These are phyloP conservation scores for Stemphylium lycopersici DNA, from an alignment of 2,329 filamentous ascomycete genomes.

Conservation along the genomic window DNA sequence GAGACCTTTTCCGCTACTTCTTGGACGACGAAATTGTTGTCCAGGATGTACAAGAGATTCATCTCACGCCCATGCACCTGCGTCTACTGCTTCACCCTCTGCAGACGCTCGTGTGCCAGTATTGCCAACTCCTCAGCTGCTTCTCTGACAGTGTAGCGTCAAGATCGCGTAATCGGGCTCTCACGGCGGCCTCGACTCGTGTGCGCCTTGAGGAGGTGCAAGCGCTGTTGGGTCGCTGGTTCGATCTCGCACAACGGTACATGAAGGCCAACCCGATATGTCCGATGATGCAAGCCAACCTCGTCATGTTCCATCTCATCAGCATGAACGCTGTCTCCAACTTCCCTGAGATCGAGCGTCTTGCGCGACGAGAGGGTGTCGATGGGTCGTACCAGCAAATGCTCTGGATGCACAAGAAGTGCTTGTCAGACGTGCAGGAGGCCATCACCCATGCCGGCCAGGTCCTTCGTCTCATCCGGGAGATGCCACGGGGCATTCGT, in stretches of 20 bases:
- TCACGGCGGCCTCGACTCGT: constrained; percentile 66
- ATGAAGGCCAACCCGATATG: constrained; percentile 63
- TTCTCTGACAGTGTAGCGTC: constrained; percentile 63
- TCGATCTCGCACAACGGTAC: constrained; percentile 65
- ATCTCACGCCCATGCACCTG: constrained; percentile 63
- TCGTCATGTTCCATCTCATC: constrained; percentile 74
- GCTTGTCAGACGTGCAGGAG: constrained; percentile 68
- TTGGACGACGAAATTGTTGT: constrained; percentile 66
- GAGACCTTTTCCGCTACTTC: constrained; percentile 71
- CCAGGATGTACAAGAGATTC: constrained; percentile 53
- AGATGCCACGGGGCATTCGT: constrained; percentile 65
- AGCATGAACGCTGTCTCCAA: constrained; percentile 71
- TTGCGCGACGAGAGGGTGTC: constrained; percentile 67
- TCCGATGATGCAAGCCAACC: constrained; percentile 66
- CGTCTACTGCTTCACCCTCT: constrained; percentile 72
- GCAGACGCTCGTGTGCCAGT: constrained; percentile 68
- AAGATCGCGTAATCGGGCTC: constrained; percentile 55
- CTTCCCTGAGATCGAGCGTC: constrained; percentile 70
- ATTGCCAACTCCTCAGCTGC: constrained; percentile 69
- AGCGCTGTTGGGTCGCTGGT: constrained; percentile 69
- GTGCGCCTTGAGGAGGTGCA: constrained; percentile 69
- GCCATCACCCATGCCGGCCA: constrained; percentile 72
- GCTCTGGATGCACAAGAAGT: constrained; percentile 64
- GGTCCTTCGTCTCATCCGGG: constrained; percentile 65
- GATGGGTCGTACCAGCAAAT: constrained; percentile 63